Evolutionary conservation across 2,329 filamentous ascomycete species (phyloP).

Genomic region (Fusarium sp.): DNA sequence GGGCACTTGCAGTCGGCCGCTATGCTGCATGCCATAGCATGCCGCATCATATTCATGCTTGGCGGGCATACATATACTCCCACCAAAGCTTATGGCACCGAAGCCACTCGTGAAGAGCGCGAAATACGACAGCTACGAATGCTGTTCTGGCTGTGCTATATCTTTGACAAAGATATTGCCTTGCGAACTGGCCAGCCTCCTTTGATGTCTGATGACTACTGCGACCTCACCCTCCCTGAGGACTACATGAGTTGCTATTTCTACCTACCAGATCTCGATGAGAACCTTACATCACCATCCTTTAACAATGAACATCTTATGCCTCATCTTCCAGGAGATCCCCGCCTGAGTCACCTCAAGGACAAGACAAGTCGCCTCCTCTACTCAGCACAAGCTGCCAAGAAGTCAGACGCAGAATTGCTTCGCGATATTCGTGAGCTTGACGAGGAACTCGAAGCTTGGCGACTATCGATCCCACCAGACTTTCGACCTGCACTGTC

Average conservation of each 20-base stretch:
- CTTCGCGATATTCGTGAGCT: slow-evolving; percentile 67
- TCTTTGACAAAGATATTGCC: slow-evolving; percentile 67
- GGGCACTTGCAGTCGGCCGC: slow-evolving; percentile 60
- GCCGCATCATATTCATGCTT: slow-evolving; percentile 61
- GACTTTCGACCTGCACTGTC: slow-evolving; percentile 61
- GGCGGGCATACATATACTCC: slow-evolving; percentile 55
- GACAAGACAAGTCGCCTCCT: slow-evolving; percentile 60
- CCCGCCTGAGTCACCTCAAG: slow-evolving; percentile 64
- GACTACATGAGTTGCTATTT: slow-evolving; percentile 44
- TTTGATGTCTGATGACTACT: slow-evolving; percentile 56
- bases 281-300: neutral
- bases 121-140: slow-evolving; percentile 51
- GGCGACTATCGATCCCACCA: slow-evolving; percentile 62
- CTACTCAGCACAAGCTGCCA: slow-evolving; percentile 61
- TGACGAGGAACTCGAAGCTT: slow-evolving; percentile 67
- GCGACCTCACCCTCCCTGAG: slow-evolving; percentile 44
- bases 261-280: slow-evolving; percentile 1
- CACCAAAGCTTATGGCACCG: slow-evolving; percentile 11
- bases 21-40: slow-evolving; percentile 59
- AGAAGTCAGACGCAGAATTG: slow-evolving; percentile 66
- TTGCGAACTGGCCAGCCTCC: slow-evolving; percentile 66
- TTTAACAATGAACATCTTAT: slow-evolving; percentile 22
- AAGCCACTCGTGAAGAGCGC: slow-evolving; percentile 40
- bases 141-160: slow-evolving; percentile 68
- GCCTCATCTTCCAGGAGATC: slow-evolving; percentile 59